Evolutionary conservation across 1,139 yeast species (phyloP).

Genomic region (Magnusiomyces fungicola): DNA sequence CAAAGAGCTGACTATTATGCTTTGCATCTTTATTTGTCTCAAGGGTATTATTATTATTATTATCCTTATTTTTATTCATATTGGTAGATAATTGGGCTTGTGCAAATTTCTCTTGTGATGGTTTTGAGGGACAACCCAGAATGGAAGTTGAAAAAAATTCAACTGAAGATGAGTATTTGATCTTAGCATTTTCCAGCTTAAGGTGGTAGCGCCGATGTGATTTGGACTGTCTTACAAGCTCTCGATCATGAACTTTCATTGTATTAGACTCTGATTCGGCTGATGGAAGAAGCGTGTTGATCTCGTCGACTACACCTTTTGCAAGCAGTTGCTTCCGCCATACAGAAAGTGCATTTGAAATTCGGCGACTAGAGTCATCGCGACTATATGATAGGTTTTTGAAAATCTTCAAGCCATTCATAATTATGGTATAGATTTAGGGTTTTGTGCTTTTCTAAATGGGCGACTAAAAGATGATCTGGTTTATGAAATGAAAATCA

Average conservation of each 20-base stretch:
- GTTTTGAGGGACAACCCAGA: background rate
- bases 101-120: background rate
- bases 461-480: too few species aligned
- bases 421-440: too few species aligned
- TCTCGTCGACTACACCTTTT: background rate
- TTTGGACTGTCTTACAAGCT: background rate
- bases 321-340: background rate
- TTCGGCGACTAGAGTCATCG: background rate
- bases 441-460: too few species aligned
- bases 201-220: background rate
- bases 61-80: too few species aligned
- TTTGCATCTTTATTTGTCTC: too few species aligned
- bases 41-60: too few species aligned
- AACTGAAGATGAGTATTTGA: background rate
- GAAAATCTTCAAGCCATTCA: background rate
- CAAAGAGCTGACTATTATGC: background rate
- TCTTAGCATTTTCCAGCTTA: background rate
- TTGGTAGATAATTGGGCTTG: too few species aligned
- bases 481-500: too few species aligned
- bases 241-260: background rate
- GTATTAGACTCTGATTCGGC: background rate
- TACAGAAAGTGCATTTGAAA: background rate
- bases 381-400: background rate
- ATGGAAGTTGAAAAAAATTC: background rate
- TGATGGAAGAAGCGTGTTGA: background rate